A percentile compares a stretch with the other conserved stretches of the same genome.
These are phyloP conservation scores for Gynostemma pentaphyllum DNA, from an alignment of 306 rosid species.

Conservation along the genomic window DNA sequence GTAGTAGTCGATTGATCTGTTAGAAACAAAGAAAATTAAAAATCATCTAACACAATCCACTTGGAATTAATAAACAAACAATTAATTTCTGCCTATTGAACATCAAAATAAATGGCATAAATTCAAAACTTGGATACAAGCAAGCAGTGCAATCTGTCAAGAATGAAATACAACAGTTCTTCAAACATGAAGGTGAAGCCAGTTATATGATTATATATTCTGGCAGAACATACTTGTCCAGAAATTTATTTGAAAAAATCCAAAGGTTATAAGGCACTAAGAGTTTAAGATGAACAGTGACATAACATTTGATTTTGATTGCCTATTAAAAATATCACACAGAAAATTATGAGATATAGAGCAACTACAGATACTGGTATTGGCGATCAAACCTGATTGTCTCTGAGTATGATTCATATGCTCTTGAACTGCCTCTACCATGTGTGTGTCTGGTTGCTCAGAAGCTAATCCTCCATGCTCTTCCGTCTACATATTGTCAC, in stretches of 20 bases:
- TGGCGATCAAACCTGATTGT: slow-evolving; percentile 31
- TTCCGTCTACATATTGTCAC: slow-evolving; percentile 32
- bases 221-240: not conserved
- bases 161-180: not conserved
- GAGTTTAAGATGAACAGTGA: not conserved
- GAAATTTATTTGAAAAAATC: not conserved
- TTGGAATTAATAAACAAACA: not conserved
- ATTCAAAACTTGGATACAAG: not conserved
- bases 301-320: not conserved
- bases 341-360: slow-evolving; percentile 7
- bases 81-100: not conserved
- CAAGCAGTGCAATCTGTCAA: not conserved
- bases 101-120: not conserved
- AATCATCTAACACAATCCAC: not conserved
- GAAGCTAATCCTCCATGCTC: slow-evolving; percentile 28
- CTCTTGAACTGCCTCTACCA: slow-evolving; percentile 17
- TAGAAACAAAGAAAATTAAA: slow-evolving; percentile 8
- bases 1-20: slow-evolving; percentile 30
- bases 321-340: not conserved
- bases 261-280: not conserved
- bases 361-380: slow-evolving; percentile 5
- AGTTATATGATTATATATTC: not conserved
- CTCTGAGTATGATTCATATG: not conserved
- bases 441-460: slow-evolving; percentile 12
- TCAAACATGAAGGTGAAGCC: not conserved